phyloP scores from a whole-genome alignment of 2,329 filamentous ascomycete species.

The Bipolaris oryzae region DNA sequence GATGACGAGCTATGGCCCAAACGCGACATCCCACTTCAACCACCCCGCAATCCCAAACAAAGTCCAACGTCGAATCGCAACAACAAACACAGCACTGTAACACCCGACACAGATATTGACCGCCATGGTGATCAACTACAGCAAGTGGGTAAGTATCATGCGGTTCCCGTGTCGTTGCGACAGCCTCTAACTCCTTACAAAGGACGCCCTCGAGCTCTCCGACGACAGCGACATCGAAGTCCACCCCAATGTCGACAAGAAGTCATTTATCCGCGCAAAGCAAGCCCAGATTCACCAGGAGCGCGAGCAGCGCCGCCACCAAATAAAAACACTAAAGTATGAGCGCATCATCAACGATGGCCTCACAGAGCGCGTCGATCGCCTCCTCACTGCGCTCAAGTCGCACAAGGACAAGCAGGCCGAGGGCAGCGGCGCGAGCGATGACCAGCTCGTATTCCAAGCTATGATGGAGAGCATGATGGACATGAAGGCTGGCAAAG shows the following conservation, averaged over 20 bases:
- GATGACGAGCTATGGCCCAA: constrained; percentile 17
- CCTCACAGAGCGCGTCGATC: constrained; percentile 80
- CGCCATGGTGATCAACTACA: constrained; percentile 69
- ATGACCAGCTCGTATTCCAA: constrained; percentile 82
- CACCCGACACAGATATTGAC: constrained; percentile 5
- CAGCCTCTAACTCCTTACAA: constrained; percentile 17
- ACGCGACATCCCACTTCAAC: constrained; percentile 23
- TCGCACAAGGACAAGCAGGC: constrained; percentile 65
- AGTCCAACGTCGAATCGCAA: constrained; percentile 21
- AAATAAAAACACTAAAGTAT: constrained; percentile 91
- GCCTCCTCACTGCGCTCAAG: constrained; percentile 75
- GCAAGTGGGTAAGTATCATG: constrained; percentile 66
- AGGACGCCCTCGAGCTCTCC: constrained; percentile 93
- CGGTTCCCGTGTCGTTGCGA: neutral
- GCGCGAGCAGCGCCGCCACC: constrained; percentile 79
- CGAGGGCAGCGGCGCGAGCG: constrained; percentile 53
- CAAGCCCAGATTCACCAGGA: constrained; percentile 96
- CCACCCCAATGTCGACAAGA: constrained; percentile 98
- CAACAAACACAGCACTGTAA: constrained; percentile 15
- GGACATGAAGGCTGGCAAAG: constrained; percentile 59
- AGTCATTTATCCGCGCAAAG: constrained; percentile 97
- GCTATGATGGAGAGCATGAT: constrained; percentile 81
- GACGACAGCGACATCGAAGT: constrained; percentile 99
- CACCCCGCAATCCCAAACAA: constrained; percentile 21
- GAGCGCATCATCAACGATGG: constrained; percentile 93